Conservation (phyloP, 2,329 filamentous ascomycete species). For the Neodidymelliopsis sp. region DNA sequence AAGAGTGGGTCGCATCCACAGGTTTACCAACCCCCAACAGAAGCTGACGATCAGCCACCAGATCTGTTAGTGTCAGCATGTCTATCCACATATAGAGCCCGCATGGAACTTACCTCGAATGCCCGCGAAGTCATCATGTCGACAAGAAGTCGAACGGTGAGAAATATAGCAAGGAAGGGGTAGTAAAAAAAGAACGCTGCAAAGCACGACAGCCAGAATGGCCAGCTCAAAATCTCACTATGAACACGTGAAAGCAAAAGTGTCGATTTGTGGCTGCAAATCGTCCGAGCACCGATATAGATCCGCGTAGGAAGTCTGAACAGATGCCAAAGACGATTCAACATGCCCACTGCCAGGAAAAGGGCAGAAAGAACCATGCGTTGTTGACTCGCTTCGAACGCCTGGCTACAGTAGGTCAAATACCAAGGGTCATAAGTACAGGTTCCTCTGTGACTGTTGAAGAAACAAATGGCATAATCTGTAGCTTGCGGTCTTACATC, state of each 20-base stretch:
- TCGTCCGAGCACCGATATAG: constrained; percentile 1
- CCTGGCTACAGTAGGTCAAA: background rate
- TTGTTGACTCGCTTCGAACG: constrained; percentile 6
- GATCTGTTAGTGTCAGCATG: background rate
- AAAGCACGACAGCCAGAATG: no score
- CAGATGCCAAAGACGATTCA: constrained; percentile 12
- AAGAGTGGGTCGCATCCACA: constrained; percentile 8
- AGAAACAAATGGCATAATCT: constrained; percentile 3
- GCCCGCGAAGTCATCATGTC: constrained; percentile 12
- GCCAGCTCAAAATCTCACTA: no score
- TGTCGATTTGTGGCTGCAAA: background rate
- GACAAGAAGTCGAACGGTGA: constrained; percentile 4
- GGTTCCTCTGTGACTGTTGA: constrained; percentile 1
- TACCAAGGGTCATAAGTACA: background rate
- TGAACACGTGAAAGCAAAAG: no score
- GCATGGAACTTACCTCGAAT: constrained; percentile 10
- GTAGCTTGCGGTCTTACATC: constrained; percentile 4
- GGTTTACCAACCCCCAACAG: constrained; percentile 11
- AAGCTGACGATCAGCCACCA: constrained; percentile 19
- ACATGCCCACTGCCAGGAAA: constrained; percentile 8
- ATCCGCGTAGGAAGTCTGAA: background rate
- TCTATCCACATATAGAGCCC: background rate
- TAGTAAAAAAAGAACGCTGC: constrained; percentile 2
- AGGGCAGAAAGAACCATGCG: constrained; percentile 10
- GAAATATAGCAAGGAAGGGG: constrained; percentile 1